Conservation (phyloP, 805 yeast genomes). For the Wickerhamomyces silvicola region DNA sequence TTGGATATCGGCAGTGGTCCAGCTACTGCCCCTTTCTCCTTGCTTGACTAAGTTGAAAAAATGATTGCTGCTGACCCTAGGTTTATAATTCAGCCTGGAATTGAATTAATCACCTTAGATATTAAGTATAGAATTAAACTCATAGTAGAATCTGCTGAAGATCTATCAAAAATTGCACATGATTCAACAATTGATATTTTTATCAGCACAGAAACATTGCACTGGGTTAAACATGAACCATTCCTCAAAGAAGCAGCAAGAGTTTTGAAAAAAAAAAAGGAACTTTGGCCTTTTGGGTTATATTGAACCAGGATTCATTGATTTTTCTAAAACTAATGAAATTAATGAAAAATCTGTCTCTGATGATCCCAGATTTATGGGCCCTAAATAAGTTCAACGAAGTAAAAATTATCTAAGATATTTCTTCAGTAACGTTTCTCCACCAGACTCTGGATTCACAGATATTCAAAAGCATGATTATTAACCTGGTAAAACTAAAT, state of each 20-base stretch:
- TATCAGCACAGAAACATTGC: conserved; percentile 68
- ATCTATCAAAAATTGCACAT: conserved; percentile 14
- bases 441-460: conserved; percentile 37
- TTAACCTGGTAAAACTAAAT: conserved; percentile 19
- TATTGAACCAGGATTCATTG: conserved; percentile 57
- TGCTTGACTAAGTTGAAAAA: conserved; percentile 35
- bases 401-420: conserved; percentile 48
- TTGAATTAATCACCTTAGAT: conserved; percentile 10
- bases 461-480: conserved; percentile 33
- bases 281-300: conserved; percentile 68
- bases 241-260: conserved; percentile 45
- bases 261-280: conserved; percentile 50
- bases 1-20: conserved; percentile 71
- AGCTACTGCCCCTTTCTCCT: conserved; percentile 53
- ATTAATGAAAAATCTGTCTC: conserved; percentile 49
- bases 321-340: conserved; percentile 47
- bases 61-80: conserved; percentile 52
- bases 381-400: conserved; percentile 68
- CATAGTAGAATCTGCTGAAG: conserved; percentile 21
- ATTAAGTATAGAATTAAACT: conserved; percentile 17
- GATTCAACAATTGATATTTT: conserved; percentile 44
- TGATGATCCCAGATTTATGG: conserved; percentile 40
- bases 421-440: conserved; percentile 35
- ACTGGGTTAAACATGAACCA: conserved; percentile 56
- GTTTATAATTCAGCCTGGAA: conserved; percentile 43